Evolutionary conservation across 768 basidiomycete species (phyloP).

Genomic region (Suillus cothurnatus): DNA sequence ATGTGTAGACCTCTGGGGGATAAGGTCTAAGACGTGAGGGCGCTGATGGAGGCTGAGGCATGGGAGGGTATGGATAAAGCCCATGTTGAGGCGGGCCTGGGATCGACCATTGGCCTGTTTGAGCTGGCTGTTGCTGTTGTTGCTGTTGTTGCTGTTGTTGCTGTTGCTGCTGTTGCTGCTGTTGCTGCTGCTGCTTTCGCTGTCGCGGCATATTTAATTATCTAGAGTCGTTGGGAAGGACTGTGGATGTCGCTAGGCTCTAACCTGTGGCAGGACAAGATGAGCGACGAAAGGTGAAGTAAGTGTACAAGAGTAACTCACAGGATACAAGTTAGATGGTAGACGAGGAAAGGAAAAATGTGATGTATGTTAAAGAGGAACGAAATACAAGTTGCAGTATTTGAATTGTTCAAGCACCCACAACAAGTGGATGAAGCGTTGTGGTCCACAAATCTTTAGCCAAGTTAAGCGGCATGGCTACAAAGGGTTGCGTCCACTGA

Average conservation of each 20-base stretch:
- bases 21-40: neutral
- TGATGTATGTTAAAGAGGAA: neutral
- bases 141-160: too few species aligned
- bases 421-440: neutral
- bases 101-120: neutral
- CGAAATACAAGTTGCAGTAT: neutral
- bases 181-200: too few species aligned
- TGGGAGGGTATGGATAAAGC: neutral
- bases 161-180: too few species aligned
- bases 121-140: neutral
- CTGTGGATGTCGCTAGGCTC: neutral
- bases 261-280: neutral
- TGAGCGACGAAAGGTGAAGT: neutral
- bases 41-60: neutral
- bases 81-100: neutral
- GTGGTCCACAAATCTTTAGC: neutral
- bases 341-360: neutral
- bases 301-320: neutral
- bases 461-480: neutral
- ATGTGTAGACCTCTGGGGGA: neutral
- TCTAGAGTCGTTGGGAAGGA: neutral
- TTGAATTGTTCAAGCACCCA: neutral
- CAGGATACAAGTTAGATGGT: neutral
- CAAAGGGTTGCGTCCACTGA: neutral
- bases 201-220: too few species aligned